Evolutionary conservation across 331 rosid species (phyloP).

Genomic region (Quercus phellos): DNA sequence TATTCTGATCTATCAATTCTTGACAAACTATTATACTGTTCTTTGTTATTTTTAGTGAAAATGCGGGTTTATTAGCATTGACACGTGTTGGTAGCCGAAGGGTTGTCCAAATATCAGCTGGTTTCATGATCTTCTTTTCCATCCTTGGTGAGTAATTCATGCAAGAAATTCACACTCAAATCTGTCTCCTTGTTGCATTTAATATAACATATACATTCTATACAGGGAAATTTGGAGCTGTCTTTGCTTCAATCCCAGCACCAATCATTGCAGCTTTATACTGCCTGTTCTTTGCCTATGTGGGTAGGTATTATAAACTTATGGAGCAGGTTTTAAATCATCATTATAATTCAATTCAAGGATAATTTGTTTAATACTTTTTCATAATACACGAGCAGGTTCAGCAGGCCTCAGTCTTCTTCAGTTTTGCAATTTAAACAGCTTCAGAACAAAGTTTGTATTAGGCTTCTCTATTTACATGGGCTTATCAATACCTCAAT

Average conservation of each 20-base stretch:
- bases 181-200: background rate
- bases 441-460: constrained; percentile 47
- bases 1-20: background rate
- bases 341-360: background rate
- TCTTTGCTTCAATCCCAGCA: constrained; percentile 93
- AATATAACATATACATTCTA: background rate
- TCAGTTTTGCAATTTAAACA: constrained; percentile 62
- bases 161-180: background rate
- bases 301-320: constrained; percentile 50
- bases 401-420: constrained; percentile 57
- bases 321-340: background rate
- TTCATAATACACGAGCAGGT: constrained; percentile 32
- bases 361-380: background rate
- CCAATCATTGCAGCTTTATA: constrained; percentile 87
- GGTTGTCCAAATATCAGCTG: constrained; percentile 65
- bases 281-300: constrained; percentile 94
- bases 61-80: constrained; percentile 64
- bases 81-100: constrained; percentile 69
- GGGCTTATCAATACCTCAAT: constrained; percentile 62
- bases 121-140: constrained; percentile 71
- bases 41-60: constrained; percentile 39
- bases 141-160: constrained; percentile 42
- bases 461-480: constrained; percentile 59
- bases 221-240: constrained; percentile 92
- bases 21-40: background rate